Base-by-base conservation (phyloP, 2,329 filamentous ascomycete genomes). In the Colletotrichum navitas region DNA sequence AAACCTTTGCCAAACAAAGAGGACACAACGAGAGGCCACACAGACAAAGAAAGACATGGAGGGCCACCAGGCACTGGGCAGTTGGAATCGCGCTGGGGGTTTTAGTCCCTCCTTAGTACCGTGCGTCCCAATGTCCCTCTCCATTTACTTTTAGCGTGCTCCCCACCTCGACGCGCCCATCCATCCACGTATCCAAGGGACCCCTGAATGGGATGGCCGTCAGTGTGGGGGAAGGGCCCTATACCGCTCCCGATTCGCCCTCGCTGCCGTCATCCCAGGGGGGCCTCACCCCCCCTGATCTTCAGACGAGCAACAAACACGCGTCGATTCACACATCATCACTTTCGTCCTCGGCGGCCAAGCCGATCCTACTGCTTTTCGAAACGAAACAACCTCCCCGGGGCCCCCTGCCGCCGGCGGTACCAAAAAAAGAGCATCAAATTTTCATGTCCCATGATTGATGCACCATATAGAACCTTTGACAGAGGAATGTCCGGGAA, bases 351-450 rank as follows among this genome's bases (percentile, higher is more conserved):
- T 68, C 43, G 58, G 24, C 67, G 58, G 64, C 64, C 68, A 68
- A 58, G 68, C 45, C 64, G 36, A 63, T 63, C 52, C 64, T 68
- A 2, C 58, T 63, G 7, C 14, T 51, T 63, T 39, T 59, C 45
- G 68, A 71, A 71, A 71, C 68, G 68, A 71, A 71, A 71, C 68
- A 63, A 29, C 29, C 29, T 29, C 29, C 29, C 39, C 34, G n/a
- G n/a, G n/a, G n/a, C 21, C 26, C 49, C 45, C 67, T 62, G 56
- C 64, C 65, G 45, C 59, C 45, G 11, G 21, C 59, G 45, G n/a
- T 56, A 60, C 63, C 18, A 24, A 39, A 56, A n/a, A 34, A 10
- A 11, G 1, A 3, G 5, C 24, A 54, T 29, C 24, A 45, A 14
- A 12, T 49, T 12, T 55, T 55, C 36, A 32, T 54, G 59, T 39